Base-by-base conservation (phyloP, 139 green algal genomes). In the Chlamydomonas sp. region DNA sequence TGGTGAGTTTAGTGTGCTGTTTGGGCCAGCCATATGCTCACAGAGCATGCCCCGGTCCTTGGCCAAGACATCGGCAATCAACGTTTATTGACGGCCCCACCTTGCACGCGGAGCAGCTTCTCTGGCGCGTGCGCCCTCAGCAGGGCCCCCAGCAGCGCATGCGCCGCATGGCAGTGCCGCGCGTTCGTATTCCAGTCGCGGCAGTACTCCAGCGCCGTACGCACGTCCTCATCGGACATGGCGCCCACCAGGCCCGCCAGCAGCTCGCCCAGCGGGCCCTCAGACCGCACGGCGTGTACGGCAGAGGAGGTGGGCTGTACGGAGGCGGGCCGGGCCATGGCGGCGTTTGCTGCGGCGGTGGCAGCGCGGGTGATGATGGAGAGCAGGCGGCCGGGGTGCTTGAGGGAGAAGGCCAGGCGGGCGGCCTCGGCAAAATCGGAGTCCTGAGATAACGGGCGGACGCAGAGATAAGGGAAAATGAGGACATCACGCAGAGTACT, bases 161-260 rank as follows among this genome's bases (percentile, higher is more conserved):
- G 96, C 4, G 97, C 97, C 15, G 93, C 89, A 77, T 96, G 89
- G 89, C 94, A 98, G 87, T 96, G 95, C 84, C 92, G 91, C 9
- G 93, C 86, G 88, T 99, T 97, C 31, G 96, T 98, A 89, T 99
- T 99, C 98, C 98, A 99, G 75, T 99, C 97, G 18, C 97, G 87
- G 82, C 89, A 92, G 78, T 94, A 94, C 77, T 91, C 87, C 15
- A 95, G 88, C 1, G 93, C 90, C 2, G 87, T 93, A 0, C 69
- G 72, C 4, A 94, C 20, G 7, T 93, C 92, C 20, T 91, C 87
- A 1, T 85, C 73, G 0, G 59, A 62, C 86, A 94, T 89, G 63
- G 88, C 79, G 15, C 63, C 72, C 62, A 94, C 89, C 49, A 93
- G 71, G 10, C 67, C 64, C 20, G 77, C 66, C 63, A 91, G 77